Conservation (phyloP, 176 grass and related monocot species). For the Carex pumila region DNA sequence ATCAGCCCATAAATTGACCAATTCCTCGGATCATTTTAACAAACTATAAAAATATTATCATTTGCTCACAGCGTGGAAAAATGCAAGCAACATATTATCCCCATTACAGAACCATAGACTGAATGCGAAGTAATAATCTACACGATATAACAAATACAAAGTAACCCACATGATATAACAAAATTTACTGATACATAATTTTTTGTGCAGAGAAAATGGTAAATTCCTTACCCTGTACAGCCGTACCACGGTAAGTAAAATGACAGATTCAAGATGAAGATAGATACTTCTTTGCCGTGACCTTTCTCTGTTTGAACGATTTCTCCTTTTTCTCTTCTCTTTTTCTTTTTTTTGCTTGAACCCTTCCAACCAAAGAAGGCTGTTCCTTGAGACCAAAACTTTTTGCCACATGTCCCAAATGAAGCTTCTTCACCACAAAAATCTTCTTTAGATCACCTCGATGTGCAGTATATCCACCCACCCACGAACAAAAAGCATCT, state of each 20-base stretch:
- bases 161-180: no score
- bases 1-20: no score
- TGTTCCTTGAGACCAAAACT: slow-evolving; percentile 85
- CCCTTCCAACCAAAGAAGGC: slow-evolving; percentile 65
- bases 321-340: slow-evolving; percentile 39
- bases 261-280: neutral
- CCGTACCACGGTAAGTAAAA: no score
- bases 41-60: no score
- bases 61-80: no score
- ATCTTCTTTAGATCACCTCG: slow-evolving; percentile 89
- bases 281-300: slow-evolving; percentile 28
- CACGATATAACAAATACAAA: no score
- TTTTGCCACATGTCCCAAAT: slow-evolving; percentile 75
- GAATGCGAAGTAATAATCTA: no score
- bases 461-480: slow-evolving; percentile 81
- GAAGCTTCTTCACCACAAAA: slow-evolving; percentile 93
- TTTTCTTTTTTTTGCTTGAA: slow-evolving; percentile 78
- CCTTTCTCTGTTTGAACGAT: slow-evolving; percentile 47
- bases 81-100: no score
- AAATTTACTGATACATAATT: neutral
- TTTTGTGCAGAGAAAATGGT: neutral
- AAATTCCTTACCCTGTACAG: no score
- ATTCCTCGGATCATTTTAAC: no score
- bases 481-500: slow-evolving; percentile 88
- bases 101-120: no score